Conservation (phyloP, 1,284 basidiomycete species). For the Porodaedalea pini region DNA sequence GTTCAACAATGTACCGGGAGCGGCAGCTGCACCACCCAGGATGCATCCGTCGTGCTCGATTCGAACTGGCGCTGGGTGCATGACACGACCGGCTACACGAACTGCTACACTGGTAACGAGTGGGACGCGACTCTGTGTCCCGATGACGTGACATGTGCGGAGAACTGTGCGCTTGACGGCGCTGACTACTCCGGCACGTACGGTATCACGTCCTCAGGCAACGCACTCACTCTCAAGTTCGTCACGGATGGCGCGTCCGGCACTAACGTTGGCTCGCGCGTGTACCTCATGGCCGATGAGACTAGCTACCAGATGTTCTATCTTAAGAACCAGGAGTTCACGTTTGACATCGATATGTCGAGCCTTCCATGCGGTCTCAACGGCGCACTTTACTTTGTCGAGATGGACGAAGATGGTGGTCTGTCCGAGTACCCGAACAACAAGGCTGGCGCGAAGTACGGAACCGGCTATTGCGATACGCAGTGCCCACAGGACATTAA, state of each 20-base stretch:
- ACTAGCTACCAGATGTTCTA: conserved; percentile 50
- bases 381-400: conserved; percentile 38
- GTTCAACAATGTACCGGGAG: conserved; percentile 38
- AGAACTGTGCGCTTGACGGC: conserved; percentile 55
- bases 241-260: conserved; percentile 36
- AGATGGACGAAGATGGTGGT: conserved; percentile 28
- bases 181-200: conserved; percentile 48
- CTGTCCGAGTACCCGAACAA: conserved; percentile 23
- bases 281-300: conserved; percentile 48
- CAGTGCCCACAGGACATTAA: conserved; percentile 35
- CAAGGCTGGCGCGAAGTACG: conserved; percentile 30
- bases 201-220: conserved; percentile 43
- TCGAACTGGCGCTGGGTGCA: conserved; percentile 32
- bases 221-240: conserved; percentile 49
- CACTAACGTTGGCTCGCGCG: conserved; percentile 54
- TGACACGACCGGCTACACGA: conserved; percentile 24
- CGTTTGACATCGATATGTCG: conserved; percentile 55
- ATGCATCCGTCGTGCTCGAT: conserved; percentile 34
- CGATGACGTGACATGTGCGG: conserved; percentile 34
- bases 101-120: conserved; percentile 31
- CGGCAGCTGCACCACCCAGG: conserved; percentile 37
- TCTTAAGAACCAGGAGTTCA: conserved; percentile 52
- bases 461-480: conserved; percentile 35
- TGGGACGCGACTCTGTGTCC: conserved; percentile 37
- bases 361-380: conserved; percentile 51